phyloP scores from a whole-genome alignment of 2,329 filamentous ascomycete species.

The Alternaria sp. region DNA sequence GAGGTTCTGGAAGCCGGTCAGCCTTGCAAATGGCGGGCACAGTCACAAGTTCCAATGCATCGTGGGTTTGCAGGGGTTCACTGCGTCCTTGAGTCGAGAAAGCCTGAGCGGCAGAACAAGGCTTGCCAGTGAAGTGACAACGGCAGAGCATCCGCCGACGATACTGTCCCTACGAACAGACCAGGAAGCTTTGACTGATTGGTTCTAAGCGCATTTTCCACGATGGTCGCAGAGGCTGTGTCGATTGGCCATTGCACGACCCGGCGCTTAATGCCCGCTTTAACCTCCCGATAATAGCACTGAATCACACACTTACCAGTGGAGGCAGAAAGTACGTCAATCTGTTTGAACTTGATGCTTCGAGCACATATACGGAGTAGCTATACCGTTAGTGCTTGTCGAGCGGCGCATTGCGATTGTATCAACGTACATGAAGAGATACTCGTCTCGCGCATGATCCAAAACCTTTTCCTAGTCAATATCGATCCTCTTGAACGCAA shows the following conservation, averaged over 20 bases:
- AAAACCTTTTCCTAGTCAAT: conserved; percentile 60
- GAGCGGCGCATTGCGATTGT: conserved; percentile 16
- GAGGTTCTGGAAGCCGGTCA: conserved; percentile 66
- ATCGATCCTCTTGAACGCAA: conserved; percentile 44
- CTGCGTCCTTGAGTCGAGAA: conserved; percentile 16
- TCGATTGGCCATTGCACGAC: conserved; percentile 30
- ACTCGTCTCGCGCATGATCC: conserved; percentile 74
- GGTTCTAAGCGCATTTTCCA: conserved; percentile 22
- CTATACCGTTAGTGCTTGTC: conserved; percentile 65
- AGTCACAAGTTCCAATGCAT: conserved; percentile 5
- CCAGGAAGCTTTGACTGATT: conserved; percentile 24
- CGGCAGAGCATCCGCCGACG: conserved; percentile 6
- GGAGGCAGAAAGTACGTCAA: conserved; percentile 60
- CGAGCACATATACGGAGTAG: conserved; percentile 64
- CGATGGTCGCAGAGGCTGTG: conserved; percentile 42
- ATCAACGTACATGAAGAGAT: conserved; percentile 73
- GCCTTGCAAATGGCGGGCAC: conserved; percentile 30
- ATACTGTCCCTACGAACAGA: conserved; percentile 7
- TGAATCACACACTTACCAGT: conserved; percentile 50
- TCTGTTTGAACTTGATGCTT: conserved; percentile 60
- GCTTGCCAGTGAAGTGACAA: conserved; percentile 26
- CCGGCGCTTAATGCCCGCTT: conserved; percentile 48
- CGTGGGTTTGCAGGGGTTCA: conserved; percentile 15
- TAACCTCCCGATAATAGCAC: conserved; percentile 34
- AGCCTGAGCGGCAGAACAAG: conserved; percentile 41